phyloP scores from a whole-genome alignment of 1,284 basidiomycete genomes.

The Ceratobasidium papillatum region DNA sequence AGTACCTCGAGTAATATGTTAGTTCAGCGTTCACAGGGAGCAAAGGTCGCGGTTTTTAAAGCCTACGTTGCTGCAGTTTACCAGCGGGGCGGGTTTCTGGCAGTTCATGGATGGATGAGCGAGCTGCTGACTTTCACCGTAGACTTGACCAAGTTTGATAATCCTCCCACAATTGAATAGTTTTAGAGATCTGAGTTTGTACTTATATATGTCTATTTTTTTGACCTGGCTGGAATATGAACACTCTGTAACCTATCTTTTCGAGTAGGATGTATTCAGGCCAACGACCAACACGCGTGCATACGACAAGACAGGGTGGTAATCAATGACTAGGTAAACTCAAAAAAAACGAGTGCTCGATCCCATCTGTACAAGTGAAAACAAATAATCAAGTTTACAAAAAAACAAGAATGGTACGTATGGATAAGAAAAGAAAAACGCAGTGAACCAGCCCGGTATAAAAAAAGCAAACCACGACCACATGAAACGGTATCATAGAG shows the following conservation, averaged over 20 bases:
- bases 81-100: slow-evolving; percentile 13
- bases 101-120: slow-evolving; percentile 27
- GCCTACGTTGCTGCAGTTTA: slow-evolving; percentile 40
- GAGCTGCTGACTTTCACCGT: slow-evolving; percentile 20
- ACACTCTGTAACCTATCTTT: not conserved
- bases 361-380: slow-evolving; percentile 34
- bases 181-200: not conserved
- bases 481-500: slow-evolving; percentile 5
- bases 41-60: slow-evolving; percentile 38
- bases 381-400: slow-evolving; percentile 12
- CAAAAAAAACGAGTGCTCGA: slow-evolving; percentile 22
- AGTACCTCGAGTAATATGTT: slow-evolving; percentile 10
- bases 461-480: not conserved
- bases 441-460: slow-evolving; percentile 22
- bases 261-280: slow-evolving; percentile 28
- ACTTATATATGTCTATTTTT: not conserved
- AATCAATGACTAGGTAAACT: slow-evolving; percentile 33
- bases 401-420: slow-evolving; percentile 3
- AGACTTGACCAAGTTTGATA: slow-evolving; percentile 31
- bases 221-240: not conserved
- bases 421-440: slow-evolving; percentile 2
- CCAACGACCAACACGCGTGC: slow-evolving; percentile 24
- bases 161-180: slow-evolving; percentile 20
- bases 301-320: slow-evolving; percentile 27
- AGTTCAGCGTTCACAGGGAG: slow-evolving; percentile 36